Conservation (phyloP, 495 filamentous ascomycete genomes). For the Usnea hakonensis region DNA sequence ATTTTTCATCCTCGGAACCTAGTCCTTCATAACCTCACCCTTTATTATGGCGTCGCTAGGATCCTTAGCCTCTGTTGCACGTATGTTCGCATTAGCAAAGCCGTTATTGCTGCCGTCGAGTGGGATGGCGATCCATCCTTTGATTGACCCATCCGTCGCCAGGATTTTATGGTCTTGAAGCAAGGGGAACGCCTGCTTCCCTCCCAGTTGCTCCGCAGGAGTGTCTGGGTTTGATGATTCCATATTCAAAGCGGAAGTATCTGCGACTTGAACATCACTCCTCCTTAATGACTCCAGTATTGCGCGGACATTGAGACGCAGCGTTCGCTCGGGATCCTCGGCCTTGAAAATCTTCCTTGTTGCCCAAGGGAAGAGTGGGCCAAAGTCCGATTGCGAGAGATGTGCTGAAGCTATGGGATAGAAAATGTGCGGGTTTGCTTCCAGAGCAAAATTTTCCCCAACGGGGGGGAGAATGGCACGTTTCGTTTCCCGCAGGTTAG, state of each 20-base stretch:
- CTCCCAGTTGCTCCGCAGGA: not conserved
- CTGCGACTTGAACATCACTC: slow-evolving; percentile 42
- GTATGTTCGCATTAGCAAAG: not conserved
- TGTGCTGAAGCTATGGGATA: slow-evolving; percentile 58
- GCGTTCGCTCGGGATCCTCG: slow-evolving; percentile 52
- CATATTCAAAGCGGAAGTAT: slow-evolving; percentile 43
- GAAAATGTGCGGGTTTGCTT: slow-evolving; percentile 47
- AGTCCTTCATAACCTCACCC: slow-evolving; percentile 11
- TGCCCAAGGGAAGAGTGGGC: slow-evolving; percentile 63
- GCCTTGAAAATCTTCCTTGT: slow-evolving; percentile 49
- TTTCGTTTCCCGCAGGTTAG: slow-evolving; percentile 54
- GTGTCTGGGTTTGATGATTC: slow-evolving; percentile 17
- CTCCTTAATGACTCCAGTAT: slow-evolving; percentile 52
- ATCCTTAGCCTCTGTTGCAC: not conserved
- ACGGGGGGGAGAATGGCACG: slow-evolving; percentile 40
- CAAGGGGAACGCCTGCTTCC: not conserved
- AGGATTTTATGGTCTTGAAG: slow-evolving; percentile 20
- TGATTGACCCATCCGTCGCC: slow-evolving; percentile 17
- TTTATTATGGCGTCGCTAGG: slow-evolving; percentile 8
- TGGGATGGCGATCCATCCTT: slow-evolving; percentile 22
- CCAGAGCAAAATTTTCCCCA: not conserved
- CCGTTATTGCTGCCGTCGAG: not conserved
- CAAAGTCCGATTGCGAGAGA: slow-evolving; percentile 69
- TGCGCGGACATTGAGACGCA: slow-evolving; percentile 58
- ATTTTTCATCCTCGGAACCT: not conserved